A percentile compares a stretch with the other conserved stretches of the same genome.
phyloP scores from a whole-genome alignment of 2,329 filamentous ascomycete genomes.

The Aspergillus tubingensis region DNA sequence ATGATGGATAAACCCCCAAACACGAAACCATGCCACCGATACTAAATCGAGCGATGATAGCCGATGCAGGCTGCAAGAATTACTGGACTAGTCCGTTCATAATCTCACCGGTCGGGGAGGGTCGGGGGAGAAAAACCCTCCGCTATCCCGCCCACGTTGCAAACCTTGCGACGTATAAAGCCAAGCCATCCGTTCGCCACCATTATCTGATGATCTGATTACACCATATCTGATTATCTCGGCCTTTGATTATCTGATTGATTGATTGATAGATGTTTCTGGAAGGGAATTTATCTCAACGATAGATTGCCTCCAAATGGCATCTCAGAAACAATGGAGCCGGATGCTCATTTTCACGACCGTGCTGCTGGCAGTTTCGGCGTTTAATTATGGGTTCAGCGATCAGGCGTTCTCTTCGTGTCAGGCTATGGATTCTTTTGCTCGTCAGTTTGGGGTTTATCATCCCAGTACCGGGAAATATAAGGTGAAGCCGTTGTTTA shows the following conservation, averaged over 20 bases:
- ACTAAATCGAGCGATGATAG: neutral
- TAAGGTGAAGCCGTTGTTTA: neutral
- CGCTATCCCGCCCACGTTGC: neutral
- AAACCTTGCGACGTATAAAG: neutral
- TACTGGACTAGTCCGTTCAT: neutral
- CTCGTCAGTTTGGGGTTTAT: neutral
- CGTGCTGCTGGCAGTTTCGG: conserved; percentile 1
- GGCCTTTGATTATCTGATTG: neutral
- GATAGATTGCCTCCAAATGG: neutral
- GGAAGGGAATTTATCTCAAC: too few relatives aligned
- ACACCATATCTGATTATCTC: conserved; percentile 1
- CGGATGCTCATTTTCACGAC: conserved; percentile 1
- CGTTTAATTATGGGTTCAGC: conserved; percentile 7
- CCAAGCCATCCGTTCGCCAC: neutral
- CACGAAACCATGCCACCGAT: neutral
- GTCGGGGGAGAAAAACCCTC: neutral
- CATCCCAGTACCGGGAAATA: neutral
- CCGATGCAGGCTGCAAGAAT: neutral
- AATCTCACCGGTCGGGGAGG: neutral
- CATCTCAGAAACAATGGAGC: neutral
- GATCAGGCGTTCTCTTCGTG: conserved; percentile 3
- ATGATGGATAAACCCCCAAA: neutral
- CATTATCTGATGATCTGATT: conserved; percentile 5
- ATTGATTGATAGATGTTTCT: neutral
- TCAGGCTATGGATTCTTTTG: conserved; percentile 7